phyloP scores from a whole-genome alignment of 306 rosid genomes.

The Boehmeria nivea region DNA sequence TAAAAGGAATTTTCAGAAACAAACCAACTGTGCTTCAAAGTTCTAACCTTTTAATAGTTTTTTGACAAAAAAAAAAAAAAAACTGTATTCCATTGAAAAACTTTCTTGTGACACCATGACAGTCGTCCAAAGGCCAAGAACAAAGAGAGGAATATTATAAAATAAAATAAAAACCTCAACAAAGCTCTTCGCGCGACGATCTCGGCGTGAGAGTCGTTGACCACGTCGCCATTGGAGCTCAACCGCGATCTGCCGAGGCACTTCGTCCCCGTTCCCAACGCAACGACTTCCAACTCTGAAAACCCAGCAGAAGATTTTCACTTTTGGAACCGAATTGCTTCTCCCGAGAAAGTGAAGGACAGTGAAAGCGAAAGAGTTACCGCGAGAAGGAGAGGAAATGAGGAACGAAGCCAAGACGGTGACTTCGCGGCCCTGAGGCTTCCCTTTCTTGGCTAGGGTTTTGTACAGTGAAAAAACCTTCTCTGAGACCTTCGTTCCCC shows the following conservation, averaged over 20 bases:
- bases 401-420: constrained; percentile 81
- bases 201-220: constrained; percentile 92
- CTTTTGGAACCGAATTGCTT: constrained; percentile 1
- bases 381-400: constrained; percentile 69
- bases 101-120: too few relatives aligned
- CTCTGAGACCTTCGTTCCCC: constrained; percentile 46
- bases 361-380: constrained; percentile 20
- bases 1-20: too few relatives aligned
- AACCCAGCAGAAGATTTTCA: background rate
- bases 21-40: too few relatives aligned
- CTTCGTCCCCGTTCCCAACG: constrained; percentile 88
- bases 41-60: too few relatives aligned
- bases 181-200: constrained; percentile 74
- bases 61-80: too few relatives aligned
- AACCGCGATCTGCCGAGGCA: constrained; percentile 75
- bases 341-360: constrained; percentile 2
- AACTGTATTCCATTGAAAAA: too few relatives aligned
- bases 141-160: too few relatives aligned
- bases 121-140: too few relatives aligned
- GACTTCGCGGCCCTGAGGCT: constrained; percentile 88
- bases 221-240: constrained; percentile 61
- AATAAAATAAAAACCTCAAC: constrained; percentile 43
- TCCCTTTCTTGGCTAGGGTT: constrained; percentile 79
- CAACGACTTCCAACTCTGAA: constrained; percentile 70
- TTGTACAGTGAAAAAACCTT: constrained; percentile 51